Percentiles rank a stretch among this genome's conserved stretches.
phyloP scores from a whole-genome alignment of 2,329 filamentous ascomycete species.

The Mariannaea elegans region DNA sequence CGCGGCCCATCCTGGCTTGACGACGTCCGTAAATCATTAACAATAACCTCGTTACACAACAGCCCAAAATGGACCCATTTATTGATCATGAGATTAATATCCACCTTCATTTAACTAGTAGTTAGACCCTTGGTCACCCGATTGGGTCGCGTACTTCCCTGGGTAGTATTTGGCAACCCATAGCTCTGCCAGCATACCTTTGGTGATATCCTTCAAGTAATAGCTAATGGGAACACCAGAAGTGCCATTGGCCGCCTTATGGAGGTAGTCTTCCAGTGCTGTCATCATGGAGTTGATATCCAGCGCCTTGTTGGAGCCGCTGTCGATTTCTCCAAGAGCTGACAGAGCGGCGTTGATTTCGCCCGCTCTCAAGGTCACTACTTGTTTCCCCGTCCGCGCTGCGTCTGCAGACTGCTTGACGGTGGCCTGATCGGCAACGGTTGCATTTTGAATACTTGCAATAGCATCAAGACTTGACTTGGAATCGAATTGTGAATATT shows the following conservation, averaged over 20 bases:
- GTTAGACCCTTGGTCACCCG: too few relatives aligned
- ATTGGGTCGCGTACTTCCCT: too few relatives aligned
- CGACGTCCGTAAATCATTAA: too few relatives aligned
- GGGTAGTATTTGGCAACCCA: conserved; percentile 31
- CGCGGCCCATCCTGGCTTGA: too few relatives aligned
- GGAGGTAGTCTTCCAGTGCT: conserved; percentile 26
- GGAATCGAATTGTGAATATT: conserved; percentile 11
- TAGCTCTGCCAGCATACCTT: conserved; percentile 29
- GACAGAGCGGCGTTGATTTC: not conserved
- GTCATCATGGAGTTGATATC: conserved; percentile 29
- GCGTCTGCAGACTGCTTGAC: conserved; percentile 5
- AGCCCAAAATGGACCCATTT: too few relatives aligned
- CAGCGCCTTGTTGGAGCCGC: conserved; percentile 19
- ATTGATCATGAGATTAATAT: too few relatives aligned
- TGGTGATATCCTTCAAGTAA: conserved; percentile 28
- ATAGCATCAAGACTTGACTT: conserved; percentile 7
- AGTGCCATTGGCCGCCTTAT: conserved; percentile 4
- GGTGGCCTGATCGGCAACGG: not conserved
- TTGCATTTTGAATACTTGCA: conserved; percentile 10
- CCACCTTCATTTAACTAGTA: too few relatives aligned
- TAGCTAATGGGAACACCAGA: conserved; percentile 29
- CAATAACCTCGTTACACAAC: too few relatives aligned
- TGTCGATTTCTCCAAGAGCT: conserved; percentile 12
- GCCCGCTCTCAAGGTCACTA: not conserved
- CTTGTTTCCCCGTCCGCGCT: not conserved